Percentiles rank a stretch among this genome's conserved stretches.
Conservation (phyloP, 2,329 filamentous ascomycete genomes). For the Diaporthe sp. region DNA sequence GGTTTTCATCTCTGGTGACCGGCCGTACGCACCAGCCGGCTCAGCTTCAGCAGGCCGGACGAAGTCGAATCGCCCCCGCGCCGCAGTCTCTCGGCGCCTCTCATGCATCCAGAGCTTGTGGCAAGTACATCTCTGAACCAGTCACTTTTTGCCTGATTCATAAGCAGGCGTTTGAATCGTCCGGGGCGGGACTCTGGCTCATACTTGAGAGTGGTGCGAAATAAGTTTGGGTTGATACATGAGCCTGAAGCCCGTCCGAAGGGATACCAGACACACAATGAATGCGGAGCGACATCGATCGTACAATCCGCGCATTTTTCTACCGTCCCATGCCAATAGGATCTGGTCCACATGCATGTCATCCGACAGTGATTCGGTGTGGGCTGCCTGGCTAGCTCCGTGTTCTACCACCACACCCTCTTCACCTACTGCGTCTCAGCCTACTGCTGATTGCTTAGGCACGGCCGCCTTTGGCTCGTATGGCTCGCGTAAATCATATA, state of each 20-base stretch:
- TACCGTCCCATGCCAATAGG: conserved; percentile 26
- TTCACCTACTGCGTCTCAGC: conserved; percentile 34
- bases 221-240: background rate
- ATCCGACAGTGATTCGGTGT: conserved; percentile 37
- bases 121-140: background rate
- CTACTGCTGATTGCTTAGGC: conserved; percentile 25
- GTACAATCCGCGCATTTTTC: conserved; percentile 14
- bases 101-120: background rate
- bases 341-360: conserved; percentile 33
- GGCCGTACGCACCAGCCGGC: conserved; percentile 24
- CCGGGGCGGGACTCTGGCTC: background rate
- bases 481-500: conserved; percentile 21
- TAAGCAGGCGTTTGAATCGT: background rate
- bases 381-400: conserved; percentile 39
- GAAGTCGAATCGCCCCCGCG: background rate
- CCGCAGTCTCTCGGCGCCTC: background rate
- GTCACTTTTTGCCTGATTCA: background rate
- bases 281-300: conserved; percentile 12
- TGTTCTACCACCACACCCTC: conserved; percentile 33
- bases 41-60: conserved; percentile 13
- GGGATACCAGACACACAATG: background rate
- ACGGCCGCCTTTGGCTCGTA: conserved; percentile 11
- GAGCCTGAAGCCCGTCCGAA: background rate
- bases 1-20: conserved; percentile 26
- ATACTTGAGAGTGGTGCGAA: background rate